phyloP scores from a whole-genome alignment of 73 alveolate genomes.

The Paramecium bursaria region DNA sequence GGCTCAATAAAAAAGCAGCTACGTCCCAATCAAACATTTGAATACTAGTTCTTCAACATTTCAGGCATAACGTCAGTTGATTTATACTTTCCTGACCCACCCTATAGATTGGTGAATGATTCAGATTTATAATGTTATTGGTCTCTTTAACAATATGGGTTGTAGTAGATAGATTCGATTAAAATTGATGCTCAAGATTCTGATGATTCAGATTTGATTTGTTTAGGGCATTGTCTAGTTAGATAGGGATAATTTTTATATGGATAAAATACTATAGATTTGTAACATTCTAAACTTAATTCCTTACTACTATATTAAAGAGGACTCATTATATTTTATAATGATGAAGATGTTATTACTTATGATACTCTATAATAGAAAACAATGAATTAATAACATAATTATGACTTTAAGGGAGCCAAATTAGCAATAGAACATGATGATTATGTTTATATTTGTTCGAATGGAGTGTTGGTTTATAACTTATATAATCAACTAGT shows the following conservation, averaged over 20 bases:
- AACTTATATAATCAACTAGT: too few relatives aligned
- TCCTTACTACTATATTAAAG: background rate
- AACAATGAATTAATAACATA: background rate
- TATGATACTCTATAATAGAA: constrained; percentile 26
- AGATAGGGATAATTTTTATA: constrained; percentile 16
- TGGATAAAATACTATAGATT: constrained; percentile 30
- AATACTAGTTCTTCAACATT: constrained; percentile 25
- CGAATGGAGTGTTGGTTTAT: constrained; percentile 32
- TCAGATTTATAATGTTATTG: constrained; percentile 41
- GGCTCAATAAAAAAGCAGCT: constrained; percentile 37
- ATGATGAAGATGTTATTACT: background rate
- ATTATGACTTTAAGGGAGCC: background rate
- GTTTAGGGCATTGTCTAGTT: constrained; percentile 25
- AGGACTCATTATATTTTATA: constrained; percentile 4
- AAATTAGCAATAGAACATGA: background rate
- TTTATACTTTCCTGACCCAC: constrained; percentile 58
- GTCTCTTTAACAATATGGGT: constrained; percentile 7
- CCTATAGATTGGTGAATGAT: constrained; percentile 26
- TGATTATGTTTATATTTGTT: constrained; percentile 28
- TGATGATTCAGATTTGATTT: constrained; percentile 26
- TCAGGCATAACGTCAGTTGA: constrained; percentile 16
- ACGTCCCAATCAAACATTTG: constrained; percentile 36
- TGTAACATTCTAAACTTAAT: constrained; percentile 4
- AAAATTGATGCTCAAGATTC: background rate
- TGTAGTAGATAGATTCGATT: background rate